These are phyloP conservation scores for Penicillium sp. DNA, from an alignment of 2,329 filamentous ascomycete species.

Conservation along the genomic window DNA sequence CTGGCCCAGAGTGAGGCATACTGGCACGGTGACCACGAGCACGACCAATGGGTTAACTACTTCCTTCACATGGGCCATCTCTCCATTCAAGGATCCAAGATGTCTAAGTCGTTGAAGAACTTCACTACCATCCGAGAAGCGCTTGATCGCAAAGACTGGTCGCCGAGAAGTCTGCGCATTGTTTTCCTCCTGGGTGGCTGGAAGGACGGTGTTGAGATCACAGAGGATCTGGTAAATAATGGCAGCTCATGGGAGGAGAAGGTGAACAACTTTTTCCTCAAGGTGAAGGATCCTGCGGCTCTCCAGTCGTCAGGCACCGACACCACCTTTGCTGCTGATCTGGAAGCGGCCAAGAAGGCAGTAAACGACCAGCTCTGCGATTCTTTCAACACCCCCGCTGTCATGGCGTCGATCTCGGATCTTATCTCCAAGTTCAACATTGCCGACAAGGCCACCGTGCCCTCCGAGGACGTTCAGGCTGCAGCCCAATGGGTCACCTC, in stretches of 20 bases:
- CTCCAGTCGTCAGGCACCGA: constrained; percentile 28
- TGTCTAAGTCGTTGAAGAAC: constrained; percentile 95
- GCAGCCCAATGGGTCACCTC: constrained; percentile 78
- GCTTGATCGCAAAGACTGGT: constrained; percentile 67
- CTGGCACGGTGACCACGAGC: constrained; percentile 53
- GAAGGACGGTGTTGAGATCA: constrained; percentile 90
- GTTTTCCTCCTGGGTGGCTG: constrained; percentile 85
- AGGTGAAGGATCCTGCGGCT: constrained; percentile 51
- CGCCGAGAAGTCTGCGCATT: constrained; percentile 74
- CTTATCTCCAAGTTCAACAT: constrained; percentile 76
- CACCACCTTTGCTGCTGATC: constrained; percentile 46
- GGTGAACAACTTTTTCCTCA: constrained; percentile 69
- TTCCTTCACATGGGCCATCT: constrained; percentile 95
- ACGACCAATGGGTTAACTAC: constrained; percentile 84
- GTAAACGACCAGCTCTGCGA: constrained; percentile 70
- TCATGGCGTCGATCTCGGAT: constrained; percentile 74
- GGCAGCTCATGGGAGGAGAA: constrained; percentile 78
- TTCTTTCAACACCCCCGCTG: constrained; percentile 82
- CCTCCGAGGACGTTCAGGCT: constrained; percentile 50
- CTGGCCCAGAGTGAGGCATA: constrained; percentile 88
- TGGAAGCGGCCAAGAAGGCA: constrained; percentile 57
- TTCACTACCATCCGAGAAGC: constrained; percentile 91
- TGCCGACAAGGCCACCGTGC: constrained; percentile 47
- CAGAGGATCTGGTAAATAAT: constrained; percentile 72
- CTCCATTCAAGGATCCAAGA: constrained; percentile 85